phyloP scores from a whole-genome alignment of 208 protist genomes.

The Naegleria fowleri region DNA sequence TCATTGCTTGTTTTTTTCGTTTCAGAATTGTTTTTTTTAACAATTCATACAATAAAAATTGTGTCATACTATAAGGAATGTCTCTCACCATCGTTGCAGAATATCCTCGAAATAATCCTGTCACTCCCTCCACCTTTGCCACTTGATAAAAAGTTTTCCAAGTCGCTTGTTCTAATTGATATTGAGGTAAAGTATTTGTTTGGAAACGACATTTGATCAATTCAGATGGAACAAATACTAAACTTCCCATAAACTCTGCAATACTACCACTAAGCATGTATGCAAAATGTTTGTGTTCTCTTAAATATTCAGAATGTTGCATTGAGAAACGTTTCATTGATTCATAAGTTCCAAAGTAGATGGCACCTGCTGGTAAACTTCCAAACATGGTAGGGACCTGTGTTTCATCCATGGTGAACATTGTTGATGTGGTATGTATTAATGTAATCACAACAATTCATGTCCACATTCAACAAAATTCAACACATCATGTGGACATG shows the following conservation, averaged over 20 bases:
- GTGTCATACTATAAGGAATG: neutral
- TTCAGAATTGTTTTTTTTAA: neutral
- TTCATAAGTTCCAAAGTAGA: neutral
- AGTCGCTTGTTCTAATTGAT: neutral
- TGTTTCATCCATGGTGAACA: too few species aligned
- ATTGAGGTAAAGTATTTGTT: neutral
- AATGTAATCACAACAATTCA: too few species aligned
- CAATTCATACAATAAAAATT: conserved; percentile 26
- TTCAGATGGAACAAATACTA: neutral
- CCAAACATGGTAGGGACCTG: neutral
- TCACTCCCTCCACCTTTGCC: neutral
- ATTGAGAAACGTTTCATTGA: neutral
- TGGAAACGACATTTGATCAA: neutral
- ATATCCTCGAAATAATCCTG: conserved; percentile 18
- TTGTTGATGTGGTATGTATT: too few species aligned
- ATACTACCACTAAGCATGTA: neutral
- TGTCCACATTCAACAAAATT: too few species aligned
- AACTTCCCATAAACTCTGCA: neutral
- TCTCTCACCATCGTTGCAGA: conserved; percentile 15
- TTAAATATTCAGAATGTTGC: neutral
- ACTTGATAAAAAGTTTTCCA: neutral
- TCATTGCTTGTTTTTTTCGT: neutral
- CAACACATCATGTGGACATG: too few species aligned
- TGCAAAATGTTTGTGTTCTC: neutral
- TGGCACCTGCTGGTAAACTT: neutral